Evolutionary conservation across 176 grass and related monocot species (phyloP), one percentile per base, ranked within the genome.

Genomic region (Eremochloa ophiuroides): DNA sequence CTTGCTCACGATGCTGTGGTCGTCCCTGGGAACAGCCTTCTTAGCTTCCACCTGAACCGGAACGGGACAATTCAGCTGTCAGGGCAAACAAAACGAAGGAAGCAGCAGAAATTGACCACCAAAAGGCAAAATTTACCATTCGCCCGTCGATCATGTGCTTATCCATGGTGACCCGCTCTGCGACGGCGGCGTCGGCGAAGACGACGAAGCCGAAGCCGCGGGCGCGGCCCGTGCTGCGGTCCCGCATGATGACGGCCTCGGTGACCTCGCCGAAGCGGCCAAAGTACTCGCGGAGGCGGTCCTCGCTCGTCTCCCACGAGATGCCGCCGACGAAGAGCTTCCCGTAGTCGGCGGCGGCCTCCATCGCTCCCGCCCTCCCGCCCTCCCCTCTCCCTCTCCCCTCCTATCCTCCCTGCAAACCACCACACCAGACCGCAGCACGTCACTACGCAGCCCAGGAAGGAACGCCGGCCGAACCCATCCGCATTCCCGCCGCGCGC

Each of bases 311-410:
- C 77, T 98, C 92, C 95, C 95, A 95, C 5, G 95, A 98, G 88
- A 98, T 98, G 38, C 95, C 95, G 50, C 95, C 92, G 61, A 98
- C 86, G 71, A 98, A 98, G 66, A 98, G 92, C 90, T 98, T 98
- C 41, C 95, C 92, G 76, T 84, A 84, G 86, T 93, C 95, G 14
- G 28, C 89, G 14, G 28, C 89, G n/a, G 84, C 67, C 89, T 94
- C 91, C 94, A 97, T 97, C 50, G 47, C 64, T 11, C 66, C 28
- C 80, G 10, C n/a, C 51, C n/a, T 48, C 51, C 38, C 38, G 38
- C 10, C 7, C 47, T 74, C 62, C 74, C 77, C 61, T 80, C 22
- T 85, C 75, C 61, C 78, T 76, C 70, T 81, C 29, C 88, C 82
- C 85, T 23, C 25, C 15, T 35, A 33, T 67, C 18, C 34, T 2